Base-by-base conservation (phyloP, 2,329 filamentous ascomycete species). In the Aspergillus japonicus region DNA sequence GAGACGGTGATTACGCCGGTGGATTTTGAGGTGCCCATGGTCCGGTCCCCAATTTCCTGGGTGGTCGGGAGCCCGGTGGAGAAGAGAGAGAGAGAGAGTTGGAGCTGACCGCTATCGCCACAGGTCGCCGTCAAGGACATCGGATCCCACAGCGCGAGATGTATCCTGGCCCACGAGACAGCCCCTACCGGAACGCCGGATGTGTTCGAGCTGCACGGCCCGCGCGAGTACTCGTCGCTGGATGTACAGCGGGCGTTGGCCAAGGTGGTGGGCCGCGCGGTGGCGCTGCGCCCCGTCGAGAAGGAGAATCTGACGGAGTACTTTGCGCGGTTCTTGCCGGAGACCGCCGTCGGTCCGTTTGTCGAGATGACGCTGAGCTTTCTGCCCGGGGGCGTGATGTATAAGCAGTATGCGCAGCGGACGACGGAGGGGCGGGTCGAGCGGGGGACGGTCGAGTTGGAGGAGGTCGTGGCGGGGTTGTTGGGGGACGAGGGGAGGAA, bases 311-410 rank as follows among this genome's bases (percentile, higher is more conserved):
- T 63, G 5, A 11, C 23, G 19, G 21, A 54, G 21, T 64, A 62
- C 29, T 65, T 60, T 44, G 52, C 31, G 5, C 24, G 50, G 7
- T 49, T 63, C 14, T 49, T 65, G 16, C 62, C 63, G 7, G 19
- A 53, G 4, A 29, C 31, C 2, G 52, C 50, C 14, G 53, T 62
- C 1, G 50, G 59, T n/a, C 50, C 50, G 33, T 65, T 59, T 44
- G 56, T 59, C 4, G 61, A 65, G 47, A 60, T 65, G 59, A 61
- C 63, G 23, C 23, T 14, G 12, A 60, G 59, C 39, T 64, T 65
- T 24, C 23, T 65, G 47, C 59, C 62, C 0, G 63, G 62, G 21
- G 63, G 63, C 0, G 14, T 57, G 3, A 50, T 59, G 39, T 5
- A 44, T 19, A 19, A 16, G 14, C 12, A 44, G 14, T 16, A 7